phyloP scores from a whole-genome alignment of 495 filamentous ascomycete genomes.

The Daldinia grandis region DNA sequence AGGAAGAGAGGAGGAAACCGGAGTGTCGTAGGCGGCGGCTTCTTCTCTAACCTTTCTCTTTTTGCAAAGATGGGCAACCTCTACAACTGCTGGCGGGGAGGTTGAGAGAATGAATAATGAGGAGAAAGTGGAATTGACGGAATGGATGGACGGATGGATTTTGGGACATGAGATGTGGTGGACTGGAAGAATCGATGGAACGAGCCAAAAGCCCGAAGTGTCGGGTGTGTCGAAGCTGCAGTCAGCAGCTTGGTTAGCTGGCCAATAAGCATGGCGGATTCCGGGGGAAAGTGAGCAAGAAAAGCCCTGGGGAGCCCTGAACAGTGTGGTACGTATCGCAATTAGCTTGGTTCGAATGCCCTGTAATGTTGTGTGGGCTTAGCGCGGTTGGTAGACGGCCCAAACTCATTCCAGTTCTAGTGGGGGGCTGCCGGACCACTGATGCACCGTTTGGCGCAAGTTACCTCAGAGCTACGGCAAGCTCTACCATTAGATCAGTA shows the following conservation, averaged over 20 bases:
- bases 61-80: constrained; percentile 28
- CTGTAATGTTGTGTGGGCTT: constrained; percentile 34
- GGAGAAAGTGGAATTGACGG: constrained; percentile 51
- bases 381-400: constrained; percentile 37
- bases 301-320: constrained; percentile 28
- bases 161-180: constrained; percentile 38
- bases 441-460: neutral
- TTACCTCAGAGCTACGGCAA: neutral
- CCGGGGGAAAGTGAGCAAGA: constrained; percentile 10
- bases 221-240: constrained; percentile 41
- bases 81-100: constrained; percentile 45
- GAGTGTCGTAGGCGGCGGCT: constrained; percentile 36
- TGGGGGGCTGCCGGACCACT: constrained; percentile 20
- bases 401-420: constrained; percentile 38
- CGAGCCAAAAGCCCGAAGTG: constrained; percentile 40
- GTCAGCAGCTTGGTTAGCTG: constrained; percentile 21
- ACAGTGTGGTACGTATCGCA: constrained; percentile 7
- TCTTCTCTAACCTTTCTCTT: constrained; percentile 44
- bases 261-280: constrained; percentile 12
- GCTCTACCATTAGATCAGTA: constrained; percentile 1
- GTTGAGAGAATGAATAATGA: constrained; percentile 47
- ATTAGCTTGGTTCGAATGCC: constrained; percentile 24
- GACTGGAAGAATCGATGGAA: constrained; percentile 42
- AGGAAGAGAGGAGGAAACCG: constrained; percentile 43
- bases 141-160: constrained; percentile 47